Conservation (phyloP, 306 rosid species). For the Vigna reflexopilosa region DNA sequence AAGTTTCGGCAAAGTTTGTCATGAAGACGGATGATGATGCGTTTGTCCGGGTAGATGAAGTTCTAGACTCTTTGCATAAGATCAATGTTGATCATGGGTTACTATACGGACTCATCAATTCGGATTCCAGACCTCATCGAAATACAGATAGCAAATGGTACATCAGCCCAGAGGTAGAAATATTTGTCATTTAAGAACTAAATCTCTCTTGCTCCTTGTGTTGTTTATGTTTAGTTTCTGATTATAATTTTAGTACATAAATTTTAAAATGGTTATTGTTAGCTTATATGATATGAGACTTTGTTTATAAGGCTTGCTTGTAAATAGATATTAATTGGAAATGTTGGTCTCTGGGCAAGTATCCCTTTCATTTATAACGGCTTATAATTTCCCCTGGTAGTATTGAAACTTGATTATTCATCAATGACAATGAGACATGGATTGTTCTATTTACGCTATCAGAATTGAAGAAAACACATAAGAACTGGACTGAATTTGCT, state of each 20-base stretch:
- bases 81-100: slow-evolving; percentile 63
- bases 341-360: slow-evolving; percentile 4
- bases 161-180: slow-evolving; percentile 81
- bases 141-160: slow-evolving; percentile 92
- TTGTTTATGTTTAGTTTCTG: slow-evolving; percentile 32
- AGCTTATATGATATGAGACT: slow-evolving; percentile 19
- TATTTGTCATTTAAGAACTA: slow-evolving; percentile 18
- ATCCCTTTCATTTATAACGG: not conserved
- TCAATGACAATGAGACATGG: not conserved
- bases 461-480: not conserved
- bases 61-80: slow-evolving; percentile 70
- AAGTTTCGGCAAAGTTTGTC: slow-evolving; percentile 89
- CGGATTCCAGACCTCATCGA: slow-evolving; percentile 90
- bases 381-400: not conserved
- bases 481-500: slow-evolving; percentile 9
- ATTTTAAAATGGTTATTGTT: slow-evolving; percentile 1
- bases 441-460: slow-evolving; percentile 23
- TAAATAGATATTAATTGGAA: not conserved
- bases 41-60: slow-evolving; percentile 92
- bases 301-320: slow-evolving; percentile 4
- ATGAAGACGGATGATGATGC: slow-evolving; percentile 99
- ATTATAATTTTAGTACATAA: slow-evolving; percentile 11
- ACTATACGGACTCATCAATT: slow-evolving; percentile 93
- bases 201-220: not conserved
- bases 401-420: slow-evolving; percentile 20